These are phyloP conservation scores for Cercophora sp. DNA, from an alignment of 495 filamentous ascomycete genomes.

Conservation along the genomic window DNA sequence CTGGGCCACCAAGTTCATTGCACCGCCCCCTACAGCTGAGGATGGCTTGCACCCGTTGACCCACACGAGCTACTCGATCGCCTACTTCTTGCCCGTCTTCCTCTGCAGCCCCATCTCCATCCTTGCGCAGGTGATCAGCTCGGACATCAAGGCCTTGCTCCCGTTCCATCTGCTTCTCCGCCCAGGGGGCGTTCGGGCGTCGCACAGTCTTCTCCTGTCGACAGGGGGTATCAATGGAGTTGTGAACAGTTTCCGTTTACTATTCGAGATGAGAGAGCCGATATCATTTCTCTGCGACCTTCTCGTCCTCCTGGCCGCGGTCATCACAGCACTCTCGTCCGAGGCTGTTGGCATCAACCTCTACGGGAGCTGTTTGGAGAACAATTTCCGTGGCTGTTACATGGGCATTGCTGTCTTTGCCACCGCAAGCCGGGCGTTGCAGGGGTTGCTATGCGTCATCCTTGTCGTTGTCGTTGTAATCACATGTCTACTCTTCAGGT, in stretches of 20 bases:
- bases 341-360: slow-evolving; percentile 27
- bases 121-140: slow-evolving; percentile 20
- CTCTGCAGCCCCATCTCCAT: slow-evolving; percentile 21
- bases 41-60: not conserved
- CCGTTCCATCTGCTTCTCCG: slow-evolving; percentile 26
- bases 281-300: slow-evolving; percentile 18
- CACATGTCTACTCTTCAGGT: not conserved
- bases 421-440: slow-evolving; percentile 5
- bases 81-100: slow-evolving; percentile 27
- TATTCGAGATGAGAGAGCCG: slow-evolving; percentile 18
- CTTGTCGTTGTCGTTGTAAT: not conserved
- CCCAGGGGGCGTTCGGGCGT: slow-evolving; percentile 15
- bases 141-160: slow-evolving; percentile 23
- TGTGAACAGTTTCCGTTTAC: slow-evolving; percentile 16
- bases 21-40: not conserved
- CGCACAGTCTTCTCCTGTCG: slow-evolving; percentile 7
- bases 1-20: too few relatives aligned
- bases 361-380: slow-evolving; percentile 1
- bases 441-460: not conserved
- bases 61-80: slow-evolving; percentile 22
- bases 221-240: slow-evolving; percentile 19
- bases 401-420: slow-evolving; percentile 26
- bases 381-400: slow-evolving; percentile 12
- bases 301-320: slow-evolving; percentile 19
- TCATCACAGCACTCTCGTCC: slow-evolving; percentile 24